Conservation (phyloP, 2,329 filamentous ascomycete genomes). For the Alternaria brassicicola region DNA sequence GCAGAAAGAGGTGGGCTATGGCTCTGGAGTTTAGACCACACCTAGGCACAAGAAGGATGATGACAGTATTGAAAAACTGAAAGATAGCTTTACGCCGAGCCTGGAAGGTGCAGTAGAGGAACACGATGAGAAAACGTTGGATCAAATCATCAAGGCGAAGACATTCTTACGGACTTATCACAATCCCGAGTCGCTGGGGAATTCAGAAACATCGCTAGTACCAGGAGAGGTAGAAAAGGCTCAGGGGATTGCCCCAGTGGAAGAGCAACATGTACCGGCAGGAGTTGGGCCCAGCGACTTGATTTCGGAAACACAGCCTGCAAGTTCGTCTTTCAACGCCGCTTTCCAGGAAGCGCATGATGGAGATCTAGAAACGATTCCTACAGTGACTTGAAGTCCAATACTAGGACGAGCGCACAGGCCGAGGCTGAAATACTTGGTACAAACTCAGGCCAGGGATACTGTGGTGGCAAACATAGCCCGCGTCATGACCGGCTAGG, state of each 20-base stretch:
- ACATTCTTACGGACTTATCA: not conserved
- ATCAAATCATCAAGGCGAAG: not conserved
- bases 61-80: not conserved
- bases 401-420: not conserved
- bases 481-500: not conserved
- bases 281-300: not conserved
- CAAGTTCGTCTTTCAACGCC: not conserved
- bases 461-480: not conserved
- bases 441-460: not conserved
- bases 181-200: not conserved
- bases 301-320: not conserved
- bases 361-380: not conserved
- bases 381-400: not conserved
- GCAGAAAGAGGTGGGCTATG: conserved; percentile 24
- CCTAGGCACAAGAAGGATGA: not conserved
- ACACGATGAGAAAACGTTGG: not conserved
- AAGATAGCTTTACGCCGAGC: not conserved
- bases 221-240: not conserved
- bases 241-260: not conserved
- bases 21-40: conserved; percentile 8
- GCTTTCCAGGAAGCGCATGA: not conserved
- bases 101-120: not conserved
- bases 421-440: not conserved
- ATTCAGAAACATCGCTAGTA: not conserved
- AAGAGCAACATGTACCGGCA: not conserved